Percentiles rank a stretch among this genome's conserved stretches.
Conservation (phyloP, 208 protist genomes). For the Acanthamoeba quina region DNA sequence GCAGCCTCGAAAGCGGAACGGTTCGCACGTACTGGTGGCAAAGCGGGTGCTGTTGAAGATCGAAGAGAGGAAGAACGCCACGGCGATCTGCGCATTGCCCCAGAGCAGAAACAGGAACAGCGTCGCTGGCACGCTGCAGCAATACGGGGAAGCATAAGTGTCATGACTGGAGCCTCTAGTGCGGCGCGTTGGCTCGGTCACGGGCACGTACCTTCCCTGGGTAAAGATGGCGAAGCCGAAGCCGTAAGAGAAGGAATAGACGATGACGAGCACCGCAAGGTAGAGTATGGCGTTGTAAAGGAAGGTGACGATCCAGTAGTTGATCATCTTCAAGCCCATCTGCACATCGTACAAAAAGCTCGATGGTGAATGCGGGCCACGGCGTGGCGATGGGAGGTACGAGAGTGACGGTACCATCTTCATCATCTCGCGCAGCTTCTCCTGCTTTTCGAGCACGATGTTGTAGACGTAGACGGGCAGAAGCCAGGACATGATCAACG, state of each 20-base stretch:
- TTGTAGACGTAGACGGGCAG: constrained; percentile 74
- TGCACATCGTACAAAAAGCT: background rate
- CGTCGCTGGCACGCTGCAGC: background rate
- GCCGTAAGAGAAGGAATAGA: constrained; percentile 40
- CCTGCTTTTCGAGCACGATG: constrained; percentile 76
- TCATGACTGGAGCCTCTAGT: background rate
- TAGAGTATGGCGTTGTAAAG: constrained; percentile 67
- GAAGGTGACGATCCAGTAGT: constrained; percentile 66
- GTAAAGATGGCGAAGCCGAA: constrained; percentile 69
- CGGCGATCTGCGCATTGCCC: constrained; percentile 63
- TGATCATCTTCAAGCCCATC: constrained; percentile 72
- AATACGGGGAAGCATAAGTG: background rate
- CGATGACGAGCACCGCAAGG: constrained; percentile 30
- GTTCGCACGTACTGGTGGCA: constrained; percentile 50
- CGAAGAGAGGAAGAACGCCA: constrained; percentile 39
- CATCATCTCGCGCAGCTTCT: constrained; percentile 78
- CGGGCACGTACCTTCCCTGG: constrained; percentile 37
- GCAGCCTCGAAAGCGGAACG: background rate
- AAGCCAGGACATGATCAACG: constrained; percentile 67
- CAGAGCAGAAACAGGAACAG: constrained; percentile 71
- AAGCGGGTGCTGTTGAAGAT: constrained; percentile 70
- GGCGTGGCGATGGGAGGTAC: background rate
- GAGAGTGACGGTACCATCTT: constrained; percentile 59
- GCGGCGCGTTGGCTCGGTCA: background rate
- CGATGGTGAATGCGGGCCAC: background rate